A percentile compares a stretch with the other conserved stretches of the same genome.
Evolutionary conservation across 1,284 basidiomycete genomes (phyloP).

Genomic region (Apiotrichum montevideense): DNA sequence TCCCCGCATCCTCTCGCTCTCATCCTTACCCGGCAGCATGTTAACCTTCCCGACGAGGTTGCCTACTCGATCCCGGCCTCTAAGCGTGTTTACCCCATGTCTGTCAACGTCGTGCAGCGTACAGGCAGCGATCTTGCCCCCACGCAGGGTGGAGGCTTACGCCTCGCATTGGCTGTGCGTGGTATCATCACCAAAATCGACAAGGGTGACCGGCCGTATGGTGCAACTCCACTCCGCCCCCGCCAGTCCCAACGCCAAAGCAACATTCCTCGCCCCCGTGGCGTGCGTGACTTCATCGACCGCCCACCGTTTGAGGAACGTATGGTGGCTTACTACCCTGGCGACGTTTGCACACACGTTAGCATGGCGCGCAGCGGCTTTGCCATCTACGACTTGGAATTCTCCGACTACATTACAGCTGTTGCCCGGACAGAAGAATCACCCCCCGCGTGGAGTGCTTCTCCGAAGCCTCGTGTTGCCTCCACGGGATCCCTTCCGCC

Average conservation of each 20-base stretch:
- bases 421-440: constrained; percentile 26
- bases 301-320: constrained; percentile 42
- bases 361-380: constrained; percentile 38
- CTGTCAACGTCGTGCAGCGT: constrained; percentile 25
- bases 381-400: constrained; percentile 41
- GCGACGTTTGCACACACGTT: constrained; percentile 28
- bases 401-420: constrained; percentile 32
- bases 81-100: constrained; percentile 35
- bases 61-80: constrained; percentile 35
- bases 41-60: constrained; percentile 37
- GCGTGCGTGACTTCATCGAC: constrained; percentile 35
- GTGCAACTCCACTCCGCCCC: constrained; percentile 2
- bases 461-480: background rate
- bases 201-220: constrained; percentile 23
- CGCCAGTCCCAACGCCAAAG: constrained; percentile 4
- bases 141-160: constrained; percentile 28
- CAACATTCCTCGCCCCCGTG: constrained; percentile 22
- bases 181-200: constrained; percentile 28
- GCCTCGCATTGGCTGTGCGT: constrained; percentile 26
- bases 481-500: constrained; percentile 2
- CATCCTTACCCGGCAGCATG: constrained; percentile 28
- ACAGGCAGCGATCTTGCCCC: constrained; percentile 14
- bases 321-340: constrained; percentile 29
- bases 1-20: constrained; percentile 40
- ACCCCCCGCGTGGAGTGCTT: constrained; percentile 2